These are phyloP conservation scores for Aspergillus olivimuriae DNA, from an alignment of 495 filamentous ascomycete genomes.

Conservation along the genomic window DNA sequence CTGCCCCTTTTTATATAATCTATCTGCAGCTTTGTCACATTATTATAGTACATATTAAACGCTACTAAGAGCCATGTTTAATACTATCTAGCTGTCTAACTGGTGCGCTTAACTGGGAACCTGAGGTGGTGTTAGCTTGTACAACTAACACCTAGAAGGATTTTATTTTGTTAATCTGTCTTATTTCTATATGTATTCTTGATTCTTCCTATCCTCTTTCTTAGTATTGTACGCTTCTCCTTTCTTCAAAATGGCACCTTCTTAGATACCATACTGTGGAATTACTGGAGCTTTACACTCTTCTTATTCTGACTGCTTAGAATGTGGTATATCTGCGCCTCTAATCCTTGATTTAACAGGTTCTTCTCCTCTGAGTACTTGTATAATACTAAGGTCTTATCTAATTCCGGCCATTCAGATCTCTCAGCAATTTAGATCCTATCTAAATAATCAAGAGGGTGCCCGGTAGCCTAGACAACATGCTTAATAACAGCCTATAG, in stretches of 20 bases:
- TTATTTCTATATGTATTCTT: background rate
- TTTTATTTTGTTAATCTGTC: background rate
- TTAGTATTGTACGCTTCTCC: background rate
- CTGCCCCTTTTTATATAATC: slow-evolving; percentile 2
- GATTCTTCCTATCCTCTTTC: too few relatives aligned
- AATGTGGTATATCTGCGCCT: background rate
- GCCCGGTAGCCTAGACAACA: too few relatives aligned
- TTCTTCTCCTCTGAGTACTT: background rate
- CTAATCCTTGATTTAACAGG: background rate
- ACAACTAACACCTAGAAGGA: background rate
- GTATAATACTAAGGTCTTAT: background rate
- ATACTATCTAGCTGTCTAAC: background rate
- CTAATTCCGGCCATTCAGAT: too few relatives aligned
- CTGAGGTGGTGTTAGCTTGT: background rate
- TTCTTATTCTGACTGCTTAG: background rate
- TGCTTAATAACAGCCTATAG: too few relatives aligned
- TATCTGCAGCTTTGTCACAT: slow-evolving; percentile 1
- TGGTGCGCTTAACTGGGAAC: background rate
- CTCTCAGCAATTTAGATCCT: too few relatives aligned
- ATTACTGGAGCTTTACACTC: background rate
- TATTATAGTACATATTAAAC: background rate
- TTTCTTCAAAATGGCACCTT: too few relatives aligned
- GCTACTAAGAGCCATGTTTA: background rate
- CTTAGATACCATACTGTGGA: background rate
- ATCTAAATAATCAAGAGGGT: too few relatives aligned